Conservation (phyloP, 345 rosid species). For the Linum tenue region DNA sequence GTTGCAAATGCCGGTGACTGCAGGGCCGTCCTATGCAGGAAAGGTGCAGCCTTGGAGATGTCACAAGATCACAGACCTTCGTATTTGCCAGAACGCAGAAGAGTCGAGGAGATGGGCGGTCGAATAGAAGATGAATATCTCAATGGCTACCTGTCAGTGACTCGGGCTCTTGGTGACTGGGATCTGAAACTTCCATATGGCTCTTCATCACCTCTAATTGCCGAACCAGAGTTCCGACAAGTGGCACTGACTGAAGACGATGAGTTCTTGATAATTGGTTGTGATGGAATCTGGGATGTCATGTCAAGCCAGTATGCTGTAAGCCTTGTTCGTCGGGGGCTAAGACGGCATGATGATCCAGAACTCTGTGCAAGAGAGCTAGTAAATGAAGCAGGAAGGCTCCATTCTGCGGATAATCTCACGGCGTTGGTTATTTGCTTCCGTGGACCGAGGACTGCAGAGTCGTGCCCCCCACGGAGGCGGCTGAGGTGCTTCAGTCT, state of each 20-base stretch:
- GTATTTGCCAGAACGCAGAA: conserved; percentile 46
- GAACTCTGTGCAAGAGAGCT: conserved; percentile 47
- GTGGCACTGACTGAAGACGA: conserved; percentile 57
- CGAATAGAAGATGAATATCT: conserved; percentile 40
- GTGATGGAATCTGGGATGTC: conserved; percentile 91
- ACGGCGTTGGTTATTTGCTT: conserved; percentile 48
- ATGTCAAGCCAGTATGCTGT: conserved; percentile 70
- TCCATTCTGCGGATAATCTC: conserved; percentile 47
- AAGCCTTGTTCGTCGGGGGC: conserved; percentile 50
- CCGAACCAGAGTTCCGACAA: conserved; percentile 69
- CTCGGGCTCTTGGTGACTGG: conserved; percentile 93
- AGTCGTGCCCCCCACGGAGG: conserved; percentile 38
- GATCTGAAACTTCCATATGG: conserved; percentile 58
- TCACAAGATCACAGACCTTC: conserved; percentile 77
- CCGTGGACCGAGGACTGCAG: conserved; percentile 14
- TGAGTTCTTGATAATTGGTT: conserved; percentile 73
- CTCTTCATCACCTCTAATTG: conserved; percentile 57
- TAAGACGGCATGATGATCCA: conserved; percentile 50
- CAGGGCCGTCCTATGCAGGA: conserved; percentile 72
- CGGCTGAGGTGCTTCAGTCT: conserved; percentile 35
- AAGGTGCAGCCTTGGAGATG: conserved; percentile 63
- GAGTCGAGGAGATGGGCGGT: conserved; percentile 61
- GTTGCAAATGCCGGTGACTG: conserved; percentile 91
- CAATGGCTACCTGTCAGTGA: conserved; percentile 50
- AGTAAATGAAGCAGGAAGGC: conserved; percentile 47